Evolutionary conservation across 2,329 filamentous ascomycete species (phyloP), one percentile per base, ranked within the genome.

Genomic region (Colletotrichum truncatum): DNA sequence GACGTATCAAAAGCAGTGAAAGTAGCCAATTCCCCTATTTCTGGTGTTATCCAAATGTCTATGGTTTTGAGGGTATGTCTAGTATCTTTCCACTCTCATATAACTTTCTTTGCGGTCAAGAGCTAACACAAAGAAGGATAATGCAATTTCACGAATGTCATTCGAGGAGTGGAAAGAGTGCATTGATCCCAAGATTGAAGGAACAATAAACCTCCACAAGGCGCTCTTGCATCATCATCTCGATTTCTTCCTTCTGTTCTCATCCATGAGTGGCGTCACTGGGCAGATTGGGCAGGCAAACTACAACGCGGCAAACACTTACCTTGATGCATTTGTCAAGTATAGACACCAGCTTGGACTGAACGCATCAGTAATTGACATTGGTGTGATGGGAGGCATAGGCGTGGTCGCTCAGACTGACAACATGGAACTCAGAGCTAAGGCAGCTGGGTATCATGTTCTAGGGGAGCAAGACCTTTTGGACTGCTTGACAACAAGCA

Each of bases 221-320:
- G 43, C 43, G n/a, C 23, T 46, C 0, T 4, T 46, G 23, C 21
- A 28, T 16, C 43, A 46, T 8, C 18, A 46, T 11, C 23, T 46
- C 1, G 43, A 46, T 23, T 46, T 46, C 43, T 46, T 46, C 14
- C 12, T 46, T 2, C 18, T 46, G 3, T 46, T 46, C 3, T 46
- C 43, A 18, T 46, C 43, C 10, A 25, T 46, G 43, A 46, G 43
- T 18, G 43, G 43, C 21, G 26, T 46, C 4, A 26, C 23, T 0
- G 43, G 43, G 1, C 43, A 46, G 23, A 46, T 46, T 3, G 69
- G 67, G 3, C 75, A 79, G 55, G 68, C 72, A 51, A 78, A 76
- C 57, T 81, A 81, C 54, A 67, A 71, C 1, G 73, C 76, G 2
- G 77, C 71, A 10, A 52, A 52, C 0, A 30, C 28, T 6, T 52